Percentiles rank a stretch among this genome's conserved stretches.
These are phyloP conservation scores for Rossbeevera mucosa DNA, from an alignment of 768 basidiomycete species.

Conservation along the genomic window DNA sequence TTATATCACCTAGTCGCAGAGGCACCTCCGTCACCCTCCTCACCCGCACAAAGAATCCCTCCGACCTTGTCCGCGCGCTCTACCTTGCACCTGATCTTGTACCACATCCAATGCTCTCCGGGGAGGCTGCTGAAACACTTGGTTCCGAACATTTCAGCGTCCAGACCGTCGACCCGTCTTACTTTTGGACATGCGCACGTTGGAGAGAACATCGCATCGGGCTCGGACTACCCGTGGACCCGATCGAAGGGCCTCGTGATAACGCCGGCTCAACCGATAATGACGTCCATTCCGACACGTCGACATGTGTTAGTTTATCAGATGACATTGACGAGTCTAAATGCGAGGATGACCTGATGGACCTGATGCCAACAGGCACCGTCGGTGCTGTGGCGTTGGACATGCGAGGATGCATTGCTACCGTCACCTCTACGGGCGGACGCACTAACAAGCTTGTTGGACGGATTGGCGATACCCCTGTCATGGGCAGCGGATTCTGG, in stretches of 20 bases:
- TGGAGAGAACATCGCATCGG: conserved; percentile 77
- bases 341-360: conserved; percentile 33
- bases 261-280: background rate
- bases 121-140: conserved; percentile 55
- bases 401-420: conserved; percentile 63
- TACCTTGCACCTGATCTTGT: conserved; percentile 62
- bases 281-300: conserved; percentile 6
- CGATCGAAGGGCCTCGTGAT: conserved; percentile 34
- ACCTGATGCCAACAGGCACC: conserved; percentile 68
- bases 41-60: conserved; percentile 67
- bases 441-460: conserved; percentile 80
- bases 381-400: conserved; percentile 85
- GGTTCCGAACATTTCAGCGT: conserved; percentile 49
- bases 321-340: conserved; percentile 4
- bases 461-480: conserved; percentile 78
- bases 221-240: conserved; percentile 68
- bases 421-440: conserved; percentile 77
- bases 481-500: conserved; percentile 79
- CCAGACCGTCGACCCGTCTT: conserved; percentile 63
- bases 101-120: conserved; percentile 71
- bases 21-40: conserved; percentile 64
- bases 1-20: conserved; percentile 54
- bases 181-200: conserved; percentile 70
- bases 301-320: conserved; percentile 16
- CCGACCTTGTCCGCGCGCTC: conserved; percentile 60